Percentiles rank a stretch among this genome's conserved stretches.
phyloP scores from a whole-genome alignment of 306 rosid genomes.

The Erythrophleum fordii region DNA sequence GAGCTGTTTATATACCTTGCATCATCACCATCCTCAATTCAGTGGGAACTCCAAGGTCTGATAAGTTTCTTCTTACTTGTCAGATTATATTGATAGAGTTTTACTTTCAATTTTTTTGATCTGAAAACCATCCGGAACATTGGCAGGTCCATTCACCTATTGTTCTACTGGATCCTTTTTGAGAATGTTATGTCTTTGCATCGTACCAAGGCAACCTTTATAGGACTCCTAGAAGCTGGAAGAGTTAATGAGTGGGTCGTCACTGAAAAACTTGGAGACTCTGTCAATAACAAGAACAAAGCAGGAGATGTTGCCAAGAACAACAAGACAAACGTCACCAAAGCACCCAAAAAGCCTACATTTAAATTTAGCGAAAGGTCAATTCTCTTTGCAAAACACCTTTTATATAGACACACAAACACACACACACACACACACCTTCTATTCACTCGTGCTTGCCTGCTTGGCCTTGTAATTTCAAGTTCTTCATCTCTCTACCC shows the following conservation, averaged over 20 bases:
- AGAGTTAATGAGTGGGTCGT: slow-evolving; percentile 98
- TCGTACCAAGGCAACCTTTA: slow-evolving; percentile 91
- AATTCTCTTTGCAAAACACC: slow-evolving; percentile 13
- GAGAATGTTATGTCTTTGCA: slow-evolving; percentile 99
- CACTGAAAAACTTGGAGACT: slow-evolving; percentile 95
- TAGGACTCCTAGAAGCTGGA: slow-evolving; percentile 85
- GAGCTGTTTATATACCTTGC: slow-evolving; percentile 98
- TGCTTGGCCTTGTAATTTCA: slow-evolving; percentile 16
- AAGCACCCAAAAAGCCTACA: slow-evolving; percentile 55
- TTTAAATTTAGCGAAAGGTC: slow-evolving; percentile 84
- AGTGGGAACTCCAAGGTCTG: slow-evolving; percentile 97
- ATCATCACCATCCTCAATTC: slow-evolving; percentile 95
- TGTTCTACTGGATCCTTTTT: slow-evolving; percentile 98
- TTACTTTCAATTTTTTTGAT: background rate
- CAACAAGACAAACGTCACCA: slow-evolving; percentile 61
- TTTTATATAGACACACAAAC: background rate
- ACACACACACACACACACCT: background rate
- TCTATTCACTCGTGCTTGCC: background rate
- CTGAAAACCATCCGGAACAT: slow-evolving; percentile 33
- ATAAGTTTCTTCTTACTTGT: background rate
- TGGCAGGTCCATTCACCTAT: slow-evolving; percentile 89
- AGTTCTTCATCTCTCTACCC: slow-evolving; percentile 27
- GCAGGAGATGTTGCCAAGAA: slow-evolving; percentile 68
- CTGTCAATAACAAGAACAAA: slow-evolving; percentile 69
- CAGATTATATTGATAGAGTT: background rate